Conservation (phyloP, 345 rosid genomes). For the Durio zibethinus region DNA sequence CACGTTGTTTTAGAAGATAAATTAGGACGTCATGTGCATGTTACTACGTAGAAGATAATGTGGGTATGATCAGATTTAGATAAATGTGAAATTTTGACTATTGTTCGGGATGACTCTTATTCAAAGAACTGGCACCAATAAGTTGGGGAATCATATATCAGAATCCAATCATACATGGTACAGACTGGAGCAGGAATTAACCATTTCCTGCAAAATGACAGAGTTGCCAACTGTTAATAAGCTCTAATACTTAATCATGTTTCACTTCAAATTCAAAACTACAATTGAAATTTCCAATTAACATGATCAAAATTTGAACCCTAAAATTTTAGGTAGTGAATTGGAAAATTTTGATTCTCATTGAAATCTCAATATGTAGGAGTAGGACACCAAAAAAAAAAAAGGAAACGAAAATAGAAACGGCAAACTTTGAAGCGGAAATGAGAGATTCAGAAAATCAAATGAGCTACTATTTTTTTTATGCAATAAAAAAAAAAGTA, state of each 20-base stretch:
- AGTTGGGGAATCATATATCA: not conserved
- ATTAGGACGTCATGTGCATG: slow-evolving; percentile 8
- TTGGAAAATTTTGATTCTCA: not conserved
- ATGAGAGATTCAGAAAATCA: not conserved
- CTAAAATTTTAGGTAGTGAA: too few relatives aligned
- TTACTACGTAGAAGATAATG: not conserved
- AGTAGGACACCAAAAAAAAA: not conserved
- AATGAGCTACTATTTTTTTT: not conserved
- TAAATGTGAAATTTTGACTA: slow-evolving; percentile 11
- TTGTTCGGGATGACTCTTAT: slow-evolving; percentile 16
- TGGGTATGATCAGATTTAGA: not conserved
- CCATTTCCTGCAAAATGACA: slow-evolving; percentile 17
- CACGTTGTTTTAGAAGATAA: not conserved
- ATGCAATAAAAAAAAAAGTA: not conserved
- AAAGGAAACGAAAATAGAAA: not conserved
- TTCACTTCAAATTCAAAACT: too few relatives aligned
- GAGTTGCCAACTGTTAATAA: slow-evolving; percentile 11
- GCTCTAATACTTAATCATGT: not conserved
- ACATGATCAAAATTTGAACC: too few relatives aligned
- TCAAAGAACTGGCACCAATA: slow-evolving; percentile 9
- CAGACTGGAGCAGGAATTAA: not conserved
- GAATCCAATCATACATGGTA: slow-evolving; percentile 3
- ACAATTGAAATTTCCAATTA: too few relatives aligned
- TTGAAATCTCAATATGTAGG: not conserved
- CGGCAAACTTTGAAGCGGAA: not conserved